Evolutionary conservation across 768 basidiomycete species (phyloP), one percentile per base, ranked within the genome.

Genomic region (Galerina sulciceps): DNA sequence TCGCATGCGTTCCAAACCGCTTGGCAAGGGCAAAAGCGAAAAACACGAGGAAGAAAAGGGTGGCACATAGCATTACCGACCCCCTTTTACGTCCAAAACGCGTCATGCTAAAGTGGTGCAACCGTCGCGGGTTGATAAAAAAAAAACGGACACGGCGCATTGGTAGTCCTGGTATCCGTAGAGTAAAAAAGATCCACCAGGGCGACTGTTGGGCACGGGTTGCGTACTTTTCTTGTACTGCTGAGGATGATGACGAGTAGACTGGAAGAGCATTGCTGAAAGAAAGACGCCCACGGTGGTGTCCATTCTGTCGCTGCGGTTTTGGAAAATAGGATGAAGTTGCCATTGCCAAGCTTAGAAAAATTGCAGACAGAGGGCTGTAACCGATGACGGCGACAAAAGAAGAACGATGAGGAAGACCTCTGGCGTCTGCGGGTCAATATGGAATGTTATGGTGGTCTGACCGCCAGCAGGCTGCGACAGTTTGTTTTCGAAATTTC

Each of bases 81-180:
- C 87, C 87, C 60, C 84, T 75, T 71, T 81, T 76, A 15, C 85
- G 79, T 34, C 86, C 86, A 65, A 89, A 84, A 48, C 84, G 85
- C 50, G 80, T 71, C 54, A 84, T 72, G 58, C 76, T 79, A 64
- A 80, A 78, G 46, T 84, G 81, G 72, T 89, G 84, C 57, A 91
- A 67, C 63, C 84, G 83, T 17, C 77, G 72, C 18, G 86, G 79
- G 69, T 91, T 89, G 58, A 85, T 85, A 52, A 88, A 63, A 65
- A 81, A 78, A 48, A 93, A 63, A 14, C 84, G 84, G 14, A 89
- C 66, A 40, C 80, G 76, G 58, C 85, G 87, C 15, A 81, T 76
- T 57, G 73, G 81, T 13, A 86, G 70, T 55, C 85, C 83, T 11
- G 89, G 88, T 50, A 91, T 79, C 46, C 85, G 80, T 41, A 91